Percentiles rank a stretch among this genome's conserved stretches.
Evolutionary conservation across 2,329 filamentous ascomycete genomes (phyloP).

Genomic region (Conoideocrella luteorostrata): DNA sequence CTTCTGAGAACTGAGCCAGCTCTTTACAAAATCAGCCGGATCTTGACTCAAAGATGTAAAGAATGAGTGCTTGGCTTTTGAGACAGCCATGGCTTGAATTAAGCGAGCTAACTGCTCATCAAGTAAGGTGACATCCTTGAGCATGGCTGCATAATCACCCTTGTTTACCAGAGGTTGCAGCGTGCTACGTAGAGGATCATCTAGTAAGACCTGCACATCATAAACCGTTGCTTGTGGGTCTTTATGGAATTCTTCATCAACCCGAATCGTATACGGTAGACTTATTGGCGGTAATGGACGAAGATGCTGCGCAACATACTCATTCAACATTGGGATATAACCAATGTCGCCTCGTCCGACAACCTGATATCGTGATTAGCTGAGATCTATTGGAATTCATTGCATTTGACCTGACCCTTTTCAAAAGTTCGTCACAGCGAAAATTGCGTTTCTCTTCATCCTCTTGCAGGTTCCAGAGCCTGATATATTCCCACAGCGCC

Average conservation of each 20-base stretch:
- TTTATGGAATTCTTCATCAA: conserved; percentile 77
- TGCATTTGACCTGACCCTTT: conserved; percentile 49
- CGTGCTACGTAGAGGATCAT: conserved; percentile 69
- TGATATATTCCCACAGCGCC: conserved; percentile 93
- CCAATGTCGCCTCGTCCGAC: conserved; percentile 69
- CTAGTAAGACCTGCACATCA: conserved; percentile 77
- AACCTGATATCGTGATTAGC: conserved; percentile 43
- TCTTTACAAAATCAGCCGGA: conserved; percentile 74
- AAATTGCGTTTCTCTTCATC: conserved; percentile 93
- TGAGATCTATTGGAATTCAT: too few species aligned
- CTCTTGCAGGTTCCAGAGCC: conserved; percentile 77
- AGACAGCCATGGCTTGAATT: conserved; percentile 74
- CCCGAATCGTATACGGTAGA: conserved; percentile 86
- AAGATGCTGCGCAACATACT: conserved; percentile 73
- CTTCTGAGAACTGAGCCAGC: conserved; percentile 89
- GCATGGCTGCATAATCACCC: conserved; percentile 60
- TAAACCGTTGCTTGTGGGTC: conserved; percentile 76
- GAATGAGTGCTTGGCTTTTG: conserved; percentile 88
- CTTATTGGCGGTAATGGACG: conserved; percentile 73
- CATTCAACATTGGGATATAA: conserved; percentile 78
- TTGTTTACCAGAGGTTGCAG: conserved; percentile 62
- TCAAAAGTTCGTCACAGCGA: conserved; percentile 78
- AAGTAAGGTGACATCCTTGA: conserved; percentile 68
- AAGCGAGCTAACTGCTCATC: conserved; percentile 83
- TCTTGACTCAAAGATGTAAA: conserved; percentile 72